Conservation (phyloP, 352 stramenopile species). For the Globisporangium emineosum region DNA sequence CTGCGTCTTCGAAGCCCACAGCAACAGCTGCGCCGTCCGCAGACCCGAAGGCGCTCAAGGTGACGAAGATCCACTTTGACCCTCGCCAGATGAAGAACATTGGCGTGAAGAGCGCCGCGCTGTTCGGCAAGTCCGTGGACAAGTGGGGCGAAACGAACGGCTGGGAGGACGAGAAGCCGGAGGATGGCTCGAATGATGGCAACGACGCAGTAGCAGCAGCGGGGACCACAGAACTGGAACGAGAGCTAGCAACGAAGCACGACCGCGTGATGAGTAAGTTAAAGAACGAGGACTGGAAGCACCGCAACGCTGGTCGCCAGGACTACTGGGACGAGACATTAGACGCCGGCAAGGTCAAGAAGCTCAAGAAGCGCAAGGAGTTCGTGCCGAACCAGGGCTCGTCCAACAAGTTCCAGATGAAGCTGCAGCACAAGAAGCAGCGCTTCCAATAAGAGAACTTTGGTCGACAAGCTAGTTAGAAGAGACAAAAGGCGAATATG, state of each 20-base stretch:
- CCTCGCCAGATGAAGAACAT: slow-evolving; percentile 51
- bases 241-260: slow-evolving; percentile 46
- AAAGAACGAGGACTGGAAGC: slow-evolving; percentile 74
- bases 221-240: slow-evolving; percentile 20
- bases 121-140: slow-evolving; percentile 66
- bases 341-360: slow-evolving; percentile 74
- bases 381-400: slow-evolving; percentile 77
- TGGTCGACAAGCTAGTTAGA: slow-evolving; percentile 1
- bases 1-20: slow-evolving; percentile 11
- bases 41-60: slow-evolving; percentile 9
- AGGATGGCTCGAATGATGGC: slow-evolving; percentile 8
- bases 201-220: neutral
- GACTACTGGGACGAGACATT: slow-evolving; percentile 80
- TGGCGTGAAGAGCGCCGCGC: slow-evolving; percentile 52
- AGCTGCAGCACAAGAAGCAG: slow-evolving; percentile 61
- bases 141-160: slow-evolving; percentile 58
- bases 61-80: slow-evolving; percentile 47
- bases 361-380: slow-evolving; percentile 82
- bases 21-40: slow-evolving; percentile 1
- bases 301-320: slow-evolving; percentile 58
- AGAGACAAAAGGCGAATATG: neutral
- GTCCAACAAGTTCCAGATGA: slow-evolving; percentile 65
- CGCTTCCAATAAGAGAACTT: neutral
- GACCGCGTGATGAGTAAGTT: slow-evolving; percentile 66
- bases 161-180: slow-evolving; percentile 24